Evolutionary conservation across 345 rosid genomes (phyloP), one percentile per base, ranked within the genome.

Genomic region (Nephelium lappaceum): DNA sequence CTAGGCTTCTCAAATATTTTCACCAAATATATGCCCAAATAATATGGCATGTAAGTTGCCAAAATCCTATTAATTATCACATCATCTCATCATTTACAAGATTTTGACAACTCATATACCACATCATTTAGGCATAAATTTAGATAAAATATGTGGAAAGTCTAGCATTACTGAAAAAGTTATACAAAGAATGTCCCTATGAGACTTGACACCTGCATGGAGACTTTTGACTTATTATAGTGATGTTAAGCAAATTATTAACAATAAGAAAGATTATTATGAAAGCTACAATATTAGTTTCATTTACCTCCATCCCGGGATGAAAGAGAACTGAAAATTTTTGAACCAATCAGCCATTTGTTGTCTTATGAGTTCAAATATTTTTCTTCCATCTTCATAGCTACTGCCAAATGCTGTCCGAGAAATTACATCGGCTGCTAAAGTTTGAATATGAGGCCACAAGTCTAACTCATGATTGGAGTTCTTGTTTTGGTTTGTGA

Each of bases 321-420:
- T 70, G 69, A 79, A 77, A 31, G 67, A 74, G 0, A 83, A 77
- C 43, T 6, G 74, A 7, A 66, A 0, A 39, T 4, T 70, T 65
- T 73, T 66, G 5, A 62, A 4, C 0, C 38, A 8, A 24, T 79
- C 78, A 24, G 14, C 11, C 39, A 23, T 9, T 68, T 58, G 85
- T 39, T 87, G 84, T 4, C 6, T 78, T 49, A 82, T 76, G 41
- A 85, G 87, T 15, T 84, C 81, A 64, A 84, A 89, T 41, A 89
- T 85, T 38, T 77, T 73, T 55, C 39, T 80, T 21, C 90, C 92
- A 75, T 89, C 87, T 62, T 86, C 75, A 21, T 76, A 85, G 77
- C 80, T 87, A 41, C 90, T 89, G 19, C 92, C 92, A 55, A 89
- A 87, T 24, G 90, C 88, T 11, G 88, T 80, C 74, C 88, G 69